phyloP scores from a whole-genome alignment of 495 filamentous ascomycete genomes.

The Lasiosphaeris hirsuta region DNA sequence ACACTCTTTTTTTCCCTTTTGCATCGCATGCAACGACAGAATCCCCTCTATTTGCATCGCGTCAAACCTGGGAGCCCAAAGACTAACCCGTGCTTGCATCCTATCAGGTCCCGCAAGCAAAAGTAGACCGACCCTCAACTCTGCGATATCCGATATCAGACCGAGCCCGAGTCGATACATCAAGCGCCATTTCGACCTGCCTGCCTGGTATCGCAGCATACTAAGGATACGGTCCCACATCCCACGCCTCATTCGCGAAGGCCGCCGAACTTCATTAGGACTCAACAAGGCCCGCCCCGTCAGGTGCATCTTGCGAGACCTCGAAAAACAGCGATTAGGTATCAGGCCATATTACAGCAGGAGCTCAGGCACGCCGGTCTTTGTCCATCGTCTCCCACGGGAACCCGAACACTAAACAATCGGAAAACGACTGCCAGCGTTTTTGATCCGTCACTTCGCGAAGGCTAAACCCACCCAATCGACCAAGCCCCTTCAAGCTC shows the following conservation, averaged over 20 bases:
- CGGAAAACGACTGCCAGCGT: background rate
- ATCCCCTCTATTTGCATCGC: background rate
- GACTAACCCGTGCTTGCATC: constrained; percentile 4
- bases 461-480: too few species aligned
- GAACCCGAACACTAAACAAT: background rate
- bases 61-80: background rate
- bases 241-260: too few species aligned
- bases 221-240: too few species aligned
- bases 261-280: too few species aligned
- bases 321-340: background rate
- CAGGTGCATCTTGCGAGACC: too few species aligned
- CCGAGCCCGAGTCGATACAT: too few species aligned
- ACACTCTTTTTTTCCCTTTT: background rate
- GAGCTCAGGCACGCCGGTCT: background rate
- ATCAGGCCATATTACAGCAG: background rate
- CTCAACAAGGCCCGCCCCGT: too few species aligned
- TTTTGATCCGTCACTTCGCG: constrained; percentile 4
- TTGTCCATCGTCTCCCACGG: background rate
- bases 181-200: too few species aligned
- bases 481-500: too few species aligned
- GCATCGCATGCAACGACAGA: background rate
- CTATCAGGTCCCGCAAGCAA: background rate
- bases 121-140: too few species aligned
- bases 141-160: too few species aligned
- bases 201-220: too few species aligned